phyloP scores from a whole-genome alignment of 2,329 filamentous ascomycete genomes.

The Trichoderma brevicompactum region DNA sequence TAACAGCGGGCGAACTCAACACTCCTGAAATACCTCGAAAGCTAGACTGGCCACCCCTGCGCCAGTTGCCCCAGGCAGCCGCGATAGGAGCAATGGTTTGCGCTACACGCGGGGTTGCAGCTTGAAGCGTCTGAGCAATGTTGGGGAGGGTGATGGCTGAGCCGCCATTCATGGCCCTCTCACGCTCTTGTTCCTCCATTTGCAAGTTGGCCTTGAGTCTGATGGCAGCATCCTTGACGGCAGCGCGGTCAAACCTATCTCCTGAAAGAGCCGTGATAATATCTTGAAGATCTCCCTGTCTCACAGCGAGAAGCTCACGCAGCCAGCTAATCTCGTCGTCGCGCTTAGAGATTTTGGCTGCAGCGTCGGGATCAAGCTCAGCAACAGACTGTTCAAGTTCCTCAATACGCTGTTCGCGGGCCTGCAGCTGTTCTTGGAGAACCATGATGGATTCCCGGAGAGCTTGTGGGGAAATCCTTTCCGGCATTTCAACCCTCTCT shows the following conservation, averaged over 20 bases:
- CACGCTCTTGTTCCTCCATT: conserved; percentile 96
- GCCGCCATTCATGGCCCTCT: conserved; percentile 75
- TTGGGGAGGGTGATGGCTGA: conserved; percentile 72
- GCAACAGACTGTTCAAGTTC: conserved; percentile 75
- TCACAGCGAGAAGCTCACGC: conserved; percentile 87
- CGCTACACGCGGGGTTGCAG: conserved; percentile 80
- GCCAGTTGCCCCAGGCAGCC: conserved; percentile 98
- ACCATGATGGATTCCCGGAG: conserved; percentile 95
- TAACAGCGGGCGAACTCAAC: conserved; percentile 49
- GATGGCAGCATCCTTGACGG: conserved; percentile 87
- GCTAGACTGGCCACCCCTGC: conserved; percentile 65
- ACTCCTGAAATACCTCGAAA: conserved; percentile 55
- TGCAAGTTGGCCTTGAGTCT: conserved; percentile 91
- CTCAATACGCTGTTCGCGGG: conserved; percentile 88
- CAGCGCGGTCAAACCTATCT: conserved; percentile 75
- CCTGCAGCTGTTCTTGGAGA: conserved; percentile 93
- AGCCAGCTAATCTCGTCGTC: conserved; percentile 96
- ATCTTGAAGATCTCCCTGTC: conserved; percentile 89
- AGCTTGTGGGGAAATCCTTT: conserved; percentile 92
- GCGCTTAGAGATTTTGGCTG: conserved; percentile 82
- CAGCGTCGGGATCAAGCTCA: conserved; percentile 74
- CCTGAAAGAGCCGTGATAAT: conserved; percentile 80
- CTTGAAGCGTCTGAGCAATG: conserved; percentile 76
- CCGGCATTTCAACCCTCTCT: conserved; percentile 62
- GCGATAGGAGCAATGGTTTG: conserved; percentile 76